Percentiles rank a stretch among this genome's conserved stretches.
These are phyloP conservation scores for Amborella trichopoda DNA, from an alignment of 164 flowering plant genomes.

Conservation along the genomic window DNA sequence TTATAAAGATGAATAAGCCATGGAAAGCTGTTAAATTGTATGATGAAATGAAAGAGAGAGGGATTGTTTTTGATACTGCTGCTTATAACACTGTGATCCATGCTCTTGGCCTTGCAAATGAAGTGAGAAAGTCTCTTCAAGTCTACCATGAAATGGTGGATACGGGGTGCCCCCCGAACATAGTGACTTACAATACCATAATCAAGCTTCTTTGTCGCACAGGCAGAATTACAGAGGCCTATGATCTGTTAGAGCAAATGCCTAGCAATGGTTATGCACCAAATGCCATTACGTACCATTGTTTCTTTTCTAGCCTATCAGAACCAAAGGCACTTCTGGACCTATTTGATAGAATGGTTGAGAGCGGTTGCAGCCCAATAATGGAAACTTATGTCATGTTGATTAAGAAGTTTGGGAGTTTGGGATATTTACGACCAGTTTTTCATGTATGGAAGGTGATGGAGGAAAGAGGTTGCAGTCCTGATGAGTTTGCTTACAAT, in stretches of 20 bases:
- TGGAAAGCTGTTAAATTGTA: conserved; percentile 74
- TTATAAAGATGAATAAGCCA: conserved; percentile 66
- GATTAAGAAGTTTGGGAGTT: conserved; percentile 80
- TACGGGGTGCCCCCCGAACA: conserved; percentile 50
- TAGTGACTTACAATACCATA: conserved; percentile 59
- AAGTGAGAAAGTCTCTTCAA: conserved; percentile 53
- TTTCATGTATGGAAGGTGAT: conserved; percentile 75
- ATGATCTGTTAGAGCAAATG: conserved; percentile 45
- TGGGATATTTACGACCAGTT: conserved; percentile 85
- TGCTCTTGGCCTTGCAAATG: conserved; percentile 58
- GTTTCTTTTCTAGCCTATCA: conserved; percentile 47
- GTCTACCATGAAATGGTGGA: conserved; percentile 69
- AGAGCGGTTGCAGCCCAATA: conserved; percentile 49
- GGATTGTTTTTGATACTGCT: conserved; percentile 59
- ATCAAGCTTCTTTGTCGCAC: conserved; percentile 60
- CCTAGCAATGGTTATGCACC: conserved; percentile 42
- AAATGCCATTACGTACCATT: conserved; percentile 56
- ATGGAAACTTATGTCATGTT: conserved; percentile 91
- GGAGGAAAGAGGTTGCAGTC: conserved; percentile 66
- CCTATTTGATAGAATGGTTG: conserved; percentile 72
- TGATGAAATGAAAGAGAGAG: conserved; percentile 72
- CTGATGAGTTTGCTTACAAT: conserved; percentile 68
- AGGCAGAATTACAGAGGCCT: conserved; percentile 56
- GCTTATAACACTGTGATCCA: conserved; percentile 69
- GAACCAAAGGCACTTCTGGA: conserved; percentile 62